Evolutionary conservation across 164 flowering plant genomes (phyloP).

Genomic region (Euptelea pleiosperma): DNA sequence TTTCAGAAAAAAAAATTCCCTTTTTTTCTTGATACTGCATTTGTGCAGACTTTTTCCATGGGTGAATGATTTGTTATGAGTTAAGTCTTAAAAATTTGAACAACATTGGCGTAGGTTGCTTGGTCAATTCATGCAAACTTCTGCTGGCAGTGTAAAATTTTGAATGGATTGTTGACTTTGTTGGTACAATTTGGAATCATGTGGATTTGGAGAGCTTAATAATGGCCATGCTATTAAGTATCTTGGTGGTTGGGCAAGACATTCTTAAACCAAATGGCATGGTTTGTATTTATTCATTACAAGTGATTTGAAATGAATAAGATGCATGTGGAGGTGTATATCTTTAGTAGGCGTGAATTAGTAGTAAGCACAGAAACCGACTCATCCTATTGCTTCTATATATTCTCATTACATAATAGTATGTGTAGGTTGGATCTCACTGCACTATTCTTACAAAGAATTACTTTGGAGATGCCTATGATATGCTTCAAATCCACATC

Average conservation of each 20-base stretch:
- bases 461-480: conserved; percentile 67
- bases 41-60: no score
- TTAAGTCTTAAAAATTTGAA: no score
- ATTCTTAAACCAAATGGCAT: conserved; percentile 43
- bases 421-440: no score
- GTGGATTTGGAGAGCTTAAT: conserved; percentile 54
- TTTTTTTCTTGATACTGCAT: no score
- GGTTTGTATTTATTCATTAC: conserved; percentile 28
- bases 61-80: no score
- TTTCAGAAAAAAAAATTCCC: no score
- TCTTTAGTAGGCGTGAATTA: neutral
- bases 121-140: no score
- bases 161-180: neutral
- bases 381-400: no score
- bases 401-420: no score
- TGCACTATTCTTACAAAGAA: conserved; percentile 63
- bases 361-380: no score
- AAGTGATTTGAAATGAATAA: neutral
- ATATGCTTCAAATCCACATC: conserved; percentile 58
- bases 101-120: no score
- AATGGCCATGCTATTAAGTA: conserved; percentile 37
- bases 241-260: no score
- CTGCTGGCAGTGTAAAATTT: neutral
- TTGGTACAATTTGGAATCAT: conserved; percentile 22
- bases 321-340: neutral